A percentile compares a stretch with the other conserved stretches of the same genome.
phyloP scores from a whole-genome alignment of 2,329 filamentous ascomycete genomes.

The Cyphellophora europaea region DNA sequence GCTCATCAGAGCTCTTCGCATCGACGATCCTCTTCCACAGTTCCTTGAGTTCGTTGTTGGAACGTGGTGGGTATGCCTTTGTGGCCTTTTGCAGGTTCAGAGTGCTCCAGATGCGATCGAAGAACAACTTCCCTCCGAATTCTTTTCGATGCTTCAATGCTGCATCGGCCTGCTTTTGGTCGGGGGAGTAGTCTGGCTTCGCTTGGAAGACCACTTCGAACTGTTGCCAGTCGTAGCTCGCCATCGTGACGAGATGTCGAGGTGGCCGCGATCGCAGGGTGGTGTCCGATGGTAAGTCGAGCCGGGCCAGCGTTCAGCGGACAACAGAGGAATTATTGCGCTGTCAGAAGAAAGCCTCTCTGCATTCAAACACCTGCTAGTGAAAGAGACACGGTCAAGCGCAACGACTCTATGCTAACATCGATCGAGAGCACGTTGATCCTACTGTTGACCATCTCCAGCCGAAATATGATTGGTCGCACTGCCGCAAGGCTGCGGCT shows the following conservation, averaged over 20 bases:
- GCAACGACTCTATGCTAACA: no score
- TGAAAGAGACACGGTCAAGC: no score
- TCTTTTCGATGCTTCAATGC: conserved; percentile 59
- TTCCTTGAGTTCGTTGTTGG: conserved; percentile 55
- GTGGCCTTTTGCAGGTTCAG: conserved; percentile 58
- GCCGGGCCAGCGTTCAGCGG: no score
- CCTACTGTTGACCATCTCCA: no score
- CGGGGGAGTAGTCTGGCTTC: conserved; percentile 52
- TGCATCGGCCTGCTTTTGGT: conserved; percentile 49
- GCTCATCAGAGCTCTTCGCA: conserved; percentile 56
- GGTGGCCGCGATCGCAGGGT: background rate
- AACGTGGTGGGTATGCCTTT: conserved; percentile 66
- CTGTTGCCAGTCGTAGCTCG: conserved; percentile 51
- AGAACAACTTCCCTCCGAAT: conserved; percentile 64
- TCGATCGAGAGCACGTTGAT: no score
- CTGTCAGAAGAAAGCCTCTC: no score
- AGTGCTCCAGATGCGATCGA: conserved; percentile 65
- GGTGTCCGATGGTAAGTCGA: no score
- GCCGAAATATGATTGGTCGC: no score
- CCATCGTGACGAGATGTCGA: background rate
- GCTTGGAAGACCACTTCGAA: conserved; percentile 61
- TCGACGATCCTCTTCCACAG: conserved; percentile 63
- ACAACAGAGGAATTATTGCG: no score
- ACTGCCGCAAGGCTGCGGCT: background rate
- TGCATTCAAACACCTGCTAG: no score